phyloP scores from a whole-genome alignment of 2,329 filamentous ascomycete species.

The Diplodia sapinea region DNA sequence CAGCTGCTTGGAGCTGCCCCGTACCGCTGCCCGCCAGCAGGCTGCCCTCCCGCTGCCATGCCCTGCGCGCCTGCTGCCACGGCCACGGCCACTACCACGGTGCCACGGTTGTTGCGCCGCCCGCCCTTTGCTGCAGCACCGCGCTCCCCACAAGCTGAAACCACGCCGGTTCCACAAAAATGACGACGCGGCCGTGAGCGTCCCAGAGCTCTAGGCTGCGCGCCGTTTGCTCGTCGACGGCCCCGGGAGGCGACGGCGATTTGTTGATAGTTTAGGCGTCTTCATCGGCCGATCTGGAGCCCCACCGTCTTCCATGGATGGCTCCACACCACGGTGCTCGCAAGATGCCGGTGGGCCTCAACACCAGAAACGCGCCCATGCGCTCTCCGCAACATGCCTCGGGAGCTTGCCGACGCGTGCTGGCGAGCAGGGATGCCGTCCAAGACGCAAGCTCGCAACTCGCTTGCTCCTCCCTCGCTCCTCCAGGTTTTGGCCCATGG shows the following conservation, averaged over 20 bases:
- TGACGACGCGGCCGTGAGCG: slow-evolving; percentile 18
- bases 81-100: neutral
- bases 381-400: slow-evolving; percentile 15
- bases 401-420: slow-evolving; percentile 19
- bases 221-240: slow-evolving; percentile 1
- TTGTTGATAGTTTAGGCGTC: neutral
- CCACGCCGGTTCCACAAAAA: slow-evolving; percentile 23
- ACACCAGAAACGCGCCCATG: slow-evolving; percentile 23
- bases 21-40: too few species aligned
- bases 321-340: neutral
- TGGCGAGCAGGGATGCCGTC: neutral
- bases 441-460: neutral
- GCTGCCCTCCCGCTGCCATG: neutral
- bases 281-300: slow-evolving; percentile 28
- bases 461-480: slow-evolving; percentile 4
- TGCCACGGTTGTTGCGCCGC: neutral
- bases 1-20: too few species aligned
- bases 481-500: slow-evolving; percentile 24
- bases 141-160: slow-evolving; percentile 24
- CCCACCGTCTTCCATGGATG: slow-evolving; percentile 16
- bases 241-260: slow-evolving; percentile 6
- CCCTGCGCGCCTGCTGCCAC: neutral
- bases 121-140: neutral
- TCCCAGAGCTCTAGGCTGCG: slow-evolving; percentile 7
- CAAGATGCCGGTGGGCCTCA: slow-evolving; percentile 22